phyloP scores from a whole-genome alignment of 495 filamentous ascomycete species.

The Neurospora intermedia region DNA sequence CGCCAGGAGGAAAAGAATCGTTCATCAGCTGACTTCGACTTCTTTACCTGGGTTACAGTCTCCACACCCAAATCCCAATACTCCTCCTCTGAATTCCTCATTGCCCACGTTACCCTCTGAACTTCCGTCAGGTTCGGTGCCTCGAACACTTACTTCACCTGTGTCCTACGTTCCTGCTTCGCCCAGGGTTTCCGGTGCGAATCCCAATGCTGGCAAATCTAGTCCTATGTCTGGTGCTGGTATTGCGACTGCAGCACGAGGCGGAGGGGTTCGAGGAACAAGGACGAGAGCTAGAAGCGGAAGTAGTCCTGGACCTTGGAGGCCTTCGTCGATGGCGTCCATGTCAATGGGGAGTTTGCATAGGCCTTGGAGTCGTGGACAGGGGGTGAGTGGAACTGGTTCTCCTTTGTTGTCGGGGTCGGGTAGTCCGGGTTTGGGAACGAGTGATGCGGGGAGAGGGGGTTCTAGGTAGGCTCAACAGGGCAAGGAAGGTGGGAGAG shows the following conservation, averaged over 20 bases:
- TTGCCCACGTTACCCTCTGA: background rate
- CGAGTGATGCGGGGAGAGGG: background rate
- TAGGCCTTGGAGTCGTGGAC: background rate
- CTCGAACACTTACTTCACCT: background rate
- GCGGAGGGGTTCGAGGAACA: background rate
- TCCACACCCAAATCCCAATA: background rate
- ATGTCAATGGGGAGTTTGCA: background rate
- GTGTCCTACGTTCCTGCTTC: background rate
- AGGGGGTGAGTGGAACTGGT: background rate
- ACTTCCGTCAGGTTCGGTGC: background rate
- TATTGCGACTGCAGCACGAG: background rate
- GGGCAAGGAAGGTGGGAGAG: background rate
- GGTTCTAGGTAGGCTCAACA: background rate
- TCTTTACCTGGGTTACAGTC: background rate
- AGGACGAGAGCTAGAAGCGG: background rate
- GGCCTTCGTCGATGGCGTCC: background rate
- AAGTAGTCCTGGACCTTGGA: background rate
- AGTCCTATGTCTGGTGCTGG: too few relatives aligned
- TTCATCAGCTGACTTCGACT: background rate
- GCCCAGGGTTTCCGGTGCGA: background rate
- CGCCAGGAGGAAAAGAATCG: background rate
- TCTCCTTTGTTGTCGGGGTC: background rate
- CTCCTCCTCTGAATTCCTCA: background rate
- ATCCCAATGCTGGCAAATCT: background rate
- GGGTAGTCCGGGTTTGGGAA: background rate